phyloP scores from a whole-genome alignment of 371 early-diverging fungal genomes.

The Lichtheimia ramosa region DNA sequence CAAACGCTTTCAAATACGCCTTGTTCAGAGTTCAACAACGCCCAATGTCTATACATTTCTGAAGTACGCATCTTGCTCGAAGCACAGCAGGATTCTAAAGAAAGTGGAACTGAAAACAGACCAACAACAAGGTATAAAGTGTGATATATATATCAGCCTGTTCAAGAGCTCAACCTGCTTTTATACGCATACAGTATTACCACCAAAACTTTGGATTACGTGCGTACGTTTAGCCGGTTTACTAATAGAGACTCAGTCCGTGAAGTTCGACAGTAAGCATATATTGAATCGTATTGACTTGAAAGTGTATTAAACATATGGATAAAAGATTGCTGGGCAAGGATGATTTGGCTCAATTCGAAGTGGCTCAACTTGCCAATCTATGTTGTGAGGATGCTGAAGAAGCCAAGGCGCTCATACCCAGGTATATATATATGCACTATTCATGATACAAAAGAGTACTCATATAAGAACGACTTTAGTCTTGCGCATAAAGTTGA shows the following conservation, averaged over 20 bases:
- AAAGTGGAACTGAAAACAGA: slow-evolving; percentile 30
- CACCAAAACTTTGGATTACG: slow-evolving; percentile 80
- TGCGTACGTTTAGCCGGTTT: slow-evolving; percentile 78
- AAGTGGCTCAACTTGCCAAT: slow-evolving; percentile 87
- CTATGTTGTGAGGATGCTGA: slow-evolving; percentile 86
- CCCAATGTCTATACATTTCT: slow-evolving; percentile 84
- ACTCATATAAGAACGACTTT: not conserved
- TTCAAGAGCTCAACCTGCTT: not conserved
- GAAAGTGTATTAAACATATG: too few species aligned
- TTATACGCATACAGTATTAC: slow-evolving; percentile 52
- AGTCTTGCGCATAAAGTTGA: slow-evolving; percentile 47
- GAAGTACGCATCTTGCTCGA: slow-evolving; percentile 83
- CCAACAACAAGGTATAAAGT: slow-evolving; percentile 37
- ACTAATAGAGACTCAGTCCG: slow-evolving; percentile 82
- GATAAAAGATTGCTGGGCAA: slow-evolving; percentile 51
- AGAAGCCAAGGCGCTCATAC: slow-evolving; percentile 65
- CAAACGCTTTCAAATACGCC: not conserved
- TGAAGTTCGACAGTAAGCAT: slow-evolving; percentile 75
- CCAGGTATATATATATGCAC: slow-evolving; percentile 24
- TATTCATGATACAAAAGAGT: not conserved
- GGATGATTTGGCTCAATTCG: slow-evolving; percentile 73
- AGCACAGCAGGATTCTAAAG: slow-evolving; percentile 56
- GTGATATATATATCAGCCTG: too few species aligned
- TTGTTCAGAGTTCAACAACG: slow-evolving; percentile 69
- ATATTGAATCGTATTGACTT: too few species aligned